These are phyloP conservation scores for Fusarium mexicanum DNA, from an alignment of 2,329 filamentous ascomycete genomes.

Conservation along the genomic window DNA sequence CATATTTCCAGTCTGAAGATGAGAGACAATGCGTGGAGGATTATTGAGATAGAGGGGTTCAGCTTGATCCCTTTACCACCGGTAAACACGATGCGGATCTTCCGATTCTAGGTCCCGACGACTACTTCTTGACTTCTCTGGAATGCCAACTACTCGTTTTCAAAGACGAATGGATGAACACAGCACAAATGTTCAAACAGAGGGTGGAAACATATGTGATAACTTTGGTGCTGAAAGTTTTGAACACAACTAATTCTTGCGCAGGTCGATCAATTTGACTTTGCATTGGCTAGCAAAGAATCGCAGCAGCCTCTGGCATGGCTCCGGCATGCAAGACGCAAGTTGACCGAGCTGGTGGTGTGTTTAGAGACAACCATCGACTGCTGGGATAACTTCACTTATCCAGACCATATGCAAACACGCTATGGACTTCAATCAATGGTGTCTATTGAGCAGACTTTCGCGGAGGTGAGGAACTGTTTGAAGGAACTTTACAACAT, in stretches of 20 bases:
- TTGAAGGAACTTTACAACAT: background rate
- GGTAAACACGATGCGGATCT: background rate
- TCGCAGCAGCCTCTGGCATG: background rate
- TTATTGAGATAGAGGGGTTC: background rate
- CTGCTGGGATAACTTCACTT: background rate
- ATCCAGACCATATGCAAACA: background rate
- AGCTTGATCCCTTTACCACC: background rate
- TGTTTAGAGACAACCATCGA: background rate
- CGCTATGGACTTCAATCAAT: background rate
- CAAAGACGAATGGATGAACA: background rate
- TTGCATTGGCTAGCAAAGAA: background rate
- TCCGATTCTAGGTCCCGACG: fast-evolving
- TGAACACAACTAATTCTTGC: background rate
- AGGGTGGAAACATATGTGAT: background rate
- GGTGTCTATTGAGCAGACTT: background rate
- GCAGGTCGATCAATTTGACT: background rate
- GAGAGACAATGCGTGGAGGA: background rate
- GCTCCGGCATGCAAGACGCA: background rate
- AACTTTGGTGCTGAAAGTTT: too few relatives aligned
- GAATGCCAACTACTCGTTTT: background rate
- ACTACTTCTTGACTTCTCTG: background rate
- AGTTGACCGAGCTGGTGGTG: background rate
- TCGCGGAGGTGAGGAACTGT: background rate
- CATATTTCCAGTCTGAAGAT: background rate
- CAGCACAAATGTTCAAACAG: fast-evolving